Conservation (phyloP, 768 basidiomycete genomes). For the Clavulina sp. region DNA sequence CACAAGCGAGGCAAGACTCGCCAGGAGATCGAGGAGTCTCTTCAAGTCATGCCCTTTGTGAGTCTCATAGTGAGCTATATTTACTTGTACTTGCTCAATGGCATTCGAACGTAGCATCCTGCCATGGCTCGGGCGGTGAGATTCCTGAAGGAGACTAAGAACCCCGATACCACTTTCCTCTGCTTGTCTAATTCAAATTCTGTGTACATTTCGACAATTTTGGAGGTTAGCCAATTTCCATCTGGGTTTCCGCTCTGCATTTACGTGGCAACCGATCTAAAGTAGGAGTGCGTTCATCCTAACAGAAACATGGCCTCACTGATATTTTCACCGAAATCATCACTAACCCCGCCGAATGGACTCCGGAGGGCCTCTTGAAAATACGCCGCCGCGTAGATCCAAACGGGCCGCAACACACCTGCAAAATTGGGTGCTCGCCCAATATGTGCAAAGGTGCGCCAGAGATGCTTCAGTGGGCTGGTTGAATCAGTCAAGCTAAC, state of each 20-base stretch:
- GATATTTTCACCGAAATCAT: constrained; percentile 66
- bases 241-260: no score
- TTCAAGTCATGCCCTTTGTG: constrained; percentile 77
- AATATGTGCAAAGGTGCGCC: constrained; percentile 93
- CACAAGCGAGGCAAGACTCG: constrained; percentile 49
- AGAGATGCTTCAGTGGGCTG: background rate
- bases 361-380: constrained; percentile 47
- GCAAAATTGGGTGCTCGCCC: constrained; percentile 72
- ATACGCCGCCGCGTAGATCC: constrained; percentile 64
- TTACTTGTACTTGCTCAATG: background rate
- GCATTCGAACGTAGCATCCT: constrained; percentile 49
- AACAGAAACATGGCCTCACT: constrained; percentile 55
- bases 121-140: constrained; percentile 89
- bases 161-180: constrained; percentile 61
- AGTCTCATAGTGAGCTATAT: constrained; percentile 20
- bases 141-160: constrained; percentile 43
- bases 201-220: constrained; percentile 79
- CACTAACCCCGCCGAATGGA: constrained; percentile 86
- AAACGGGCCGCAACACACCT: constrained; percentile 58
- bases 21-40: constrained; percentile 58
- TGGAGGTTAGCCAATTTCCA: constrained; percentile 35
- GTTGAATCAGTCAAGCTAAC: background rate
- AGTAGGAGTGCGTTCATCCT: no score
- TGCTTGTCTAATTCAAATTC: constrained; percentile 90
- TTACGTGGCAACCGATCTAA: no score